phyloP scores from a whole-genome alignment of 768 basidiomycete genomes.

The Naganishia onofrii region DNA sequence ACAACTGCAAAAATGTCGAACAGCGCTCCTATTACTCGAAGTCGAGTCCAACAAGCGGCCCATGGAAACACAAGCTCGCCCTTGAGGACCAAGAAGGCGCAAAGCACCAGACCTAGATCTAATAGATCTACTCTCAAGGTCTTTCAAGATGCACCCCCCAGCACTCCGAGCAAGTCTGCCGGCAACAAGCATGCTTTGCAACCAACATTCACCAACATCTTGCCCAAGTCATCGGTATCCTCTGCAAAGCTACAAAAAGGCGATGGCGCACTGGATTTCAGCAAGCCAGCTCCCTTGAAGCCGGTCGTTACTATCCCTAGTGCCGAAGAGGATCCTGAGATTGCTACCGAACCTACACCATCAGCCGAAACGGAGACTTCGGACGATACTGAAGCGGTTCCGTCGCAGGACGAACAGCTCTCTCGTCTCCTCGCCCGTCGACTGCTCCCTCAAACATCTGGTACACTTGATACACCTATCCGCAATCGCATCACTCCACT shows the following conservation, averaged over 20 bases:
- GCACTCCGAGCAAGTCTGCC: conserved; percentile 4
- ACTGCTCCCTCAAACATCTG: not conserved
- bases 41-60: not conserved
- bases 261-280: conserved; percentile 1
- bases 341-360: not conserved
- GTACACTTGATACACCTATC: not conserved
- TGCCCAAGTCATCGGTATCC: not conserved
- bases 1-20: conserved; percentile 4
- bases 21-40: conserved; percentile 19
- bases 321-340: not conserved
- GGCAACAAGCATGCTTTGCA: not conserved
- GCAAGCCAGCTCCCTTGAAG: not conserved
- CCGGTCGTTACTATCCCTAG: not conserved
- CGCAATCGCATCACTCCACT: not conserved
- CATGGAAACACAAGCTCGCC: not conserved
- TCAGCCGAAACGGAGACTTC: not conserved
- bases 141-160: conserved; percentile 7
- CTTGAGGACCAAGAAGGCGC: not conserved
- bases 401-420: not conserved
- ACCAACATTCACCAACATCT: not conserved
- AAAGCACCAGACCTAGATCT: conserved; percentile 4
- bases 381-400: not conserved
- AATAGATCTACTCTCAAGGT: not conserved
- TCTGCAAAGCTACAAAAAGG: not conserved
- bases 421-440: conserved; percentile 11